Evolutionary conservation across 2,329 filamentous ascomycete species (phyloP).

Genomic region (Hymenoscyphus fraxineus): DNA sequence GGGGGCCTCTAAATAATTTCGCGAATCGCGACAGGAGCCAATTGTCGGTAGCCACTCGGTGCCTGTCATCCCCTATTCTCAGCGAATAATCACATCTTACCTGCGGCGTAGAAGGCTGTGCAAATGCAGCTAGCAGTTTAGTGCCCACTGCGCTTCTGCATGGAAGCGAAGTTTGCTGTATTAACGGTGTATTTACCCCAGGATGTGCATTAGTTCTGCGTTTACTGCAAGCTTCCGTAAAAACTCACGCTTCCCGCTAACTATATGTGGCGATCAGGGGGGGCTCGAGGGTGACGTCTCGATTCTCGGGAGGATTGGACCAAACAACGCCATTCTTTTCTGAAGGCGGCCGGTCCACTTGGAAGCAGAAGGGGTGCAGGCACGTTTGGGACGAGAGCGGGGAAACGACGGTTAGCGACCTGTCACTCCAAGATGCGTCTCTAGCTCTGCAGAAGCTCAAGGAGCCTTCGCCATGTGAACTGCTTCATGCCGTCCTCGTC

Average conservation of each 20-base stretch:
- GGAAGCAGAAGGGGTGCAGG: neutral
- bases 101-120: neutral
- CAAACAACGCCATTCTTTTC: neutral
- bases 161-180: neutral
- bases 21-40: neutral
- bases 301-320: constrained; percentile 1
- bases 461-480: neutral
- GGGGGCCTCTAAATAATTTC: neutral
- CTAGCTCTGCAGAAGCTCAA: neutral
- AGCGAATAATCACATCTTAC: neutral
- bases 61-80: constrained; percentile 1
- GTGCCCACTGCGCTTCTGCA: neutral
- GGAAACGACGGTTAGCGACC: neutral
- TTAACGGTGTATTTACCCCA: neutral
- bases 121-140: neutral
- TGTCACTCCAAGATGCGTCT: neutral
- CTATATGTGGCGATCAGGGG: neutral
- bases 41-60: neutral
- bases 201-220: neutral
- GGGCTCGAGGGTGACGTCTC: neutral
- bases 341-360: neutral
- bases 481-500: neutral
- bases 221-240: neutral
- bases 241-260: neutral
- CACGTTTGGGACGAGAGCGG: neutral